phyloP scores from a whole-genome alignment of 2,329 filamentous ascomycete species.

The Camillea tinctor region DNA sequence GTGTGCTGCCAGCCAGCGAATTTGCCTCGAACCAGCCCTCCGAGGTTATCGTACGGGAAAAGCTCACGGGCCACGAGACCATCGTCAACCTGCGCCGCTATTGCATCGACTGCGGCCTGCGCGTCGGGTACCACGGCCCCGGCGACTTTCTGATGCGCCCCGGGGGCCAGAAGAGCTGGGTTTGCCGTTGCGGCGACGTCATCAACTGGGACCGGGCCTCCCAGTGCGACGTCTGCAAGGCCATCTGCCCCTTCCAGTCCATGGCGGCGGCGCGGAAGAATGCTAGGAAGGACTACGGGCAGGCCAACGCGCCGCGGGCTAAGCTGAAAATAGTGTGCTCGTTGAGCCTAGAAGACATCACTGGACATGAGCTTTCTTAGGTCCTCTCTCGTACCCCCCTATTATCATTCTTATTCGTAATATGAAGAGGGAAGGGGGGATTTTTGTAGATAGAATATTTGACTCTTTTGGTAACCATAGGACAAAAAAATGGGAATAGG shows the following conservation, averaged over 20 bases:
- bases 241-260: conserved; percentile 4
- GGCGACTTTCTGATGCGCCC: conserved; percentile 13
- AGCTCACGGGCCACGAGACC: background rate
- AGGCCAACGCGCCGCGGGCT: background rate
- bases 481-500: too few species aligned
- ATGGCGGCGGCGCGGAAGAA: background rate
- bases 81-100: conserved; percentile 19
- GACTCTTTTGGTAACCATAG: too few species aligned
- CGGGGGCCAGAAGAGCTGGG: conserved; percentile 9
- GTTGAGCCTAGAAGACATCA: background rate
- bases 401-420: background rate
- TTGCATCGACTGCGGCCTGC: conserved; percentile 22
- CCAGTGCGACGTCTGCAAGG: conserved; percentile 10
- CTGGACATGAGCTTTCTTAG: too few species aligned
- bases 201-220: background rate
- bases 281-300: background rate
- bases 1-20: conserved; percentile 8
- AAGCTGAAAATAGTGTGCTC: background rate
- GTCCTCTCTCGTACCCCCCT: background rate
- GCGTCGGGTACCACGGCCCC: conserved; percentile 11
- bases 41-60: conserved; percentile 1
- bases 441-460: too few species aligned
- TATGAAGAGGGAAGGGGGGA: too few species aligned
- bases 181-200: conserved; percentile 13
- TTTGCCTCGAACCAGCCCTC: conserved; percentile 16